Base-by-base conservation (phyloP, 2,329 filamentous ascomycete genomes). In the Colletotrichum sp. region DNA sequence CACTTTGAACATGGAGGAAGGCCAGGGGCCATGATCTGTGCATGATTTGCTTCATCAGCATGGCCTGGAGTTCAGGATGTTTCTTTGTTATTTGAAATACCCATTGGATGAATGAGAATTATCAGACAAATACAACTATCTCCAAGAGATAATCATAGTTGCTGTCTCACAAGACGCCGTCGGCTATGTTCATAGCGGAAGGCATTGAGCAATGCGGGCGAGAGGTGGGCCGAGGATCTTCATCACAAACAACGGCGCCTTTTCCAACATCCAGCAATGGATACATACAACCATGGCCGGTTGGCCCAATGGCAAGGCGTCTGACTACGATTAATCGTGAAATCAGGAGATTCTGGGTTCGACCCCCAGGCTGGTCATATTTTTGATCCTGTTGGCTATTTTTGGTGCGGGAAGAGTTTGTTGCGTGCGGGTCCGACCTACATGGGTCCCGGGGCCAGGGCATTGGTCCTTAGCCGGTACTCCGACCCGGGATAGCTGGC, bases 251-350 rank as follows among this genome's bases (percentile, higher is more conserved):
- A 66, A 19, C 5, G 15, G 5, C 25, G 0, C 2, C 2, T 0
- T 6, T 15, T 12, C 8, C 44, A 57, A 34, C 25, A 55, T 61
- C 34, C 74, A 65, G 39, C 16, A 36, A 66, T 61, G 70, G 65
- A 76, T 61, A 5, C 4, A 39, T 22, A 7, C n/a, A n/a, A 62
- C 6, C 9, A 69, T 44, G 74, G 74, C 74, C 74, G 74, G 74
- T 76, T 85, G 82, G 82, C 82, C 82, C 82, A 84, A 84, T 85
- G 84, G 80, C 83, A 86, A 85, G 84, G 84, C 84, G 84, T 85
- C 83, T 86, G 84, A 86, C 84, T 85, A 85, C 84, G 83, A 85
- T 52, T 19, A 0, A 16, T 30, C 15, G 29, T 15, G 59, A 4
- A 39, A 76, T 76, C 74, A 76, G 74, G 74, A 76, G 70, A 76